Evolutionary conservation across 352 stramenopile species (phyloP).

Genomic region (Pythium angustatum): DNA sequence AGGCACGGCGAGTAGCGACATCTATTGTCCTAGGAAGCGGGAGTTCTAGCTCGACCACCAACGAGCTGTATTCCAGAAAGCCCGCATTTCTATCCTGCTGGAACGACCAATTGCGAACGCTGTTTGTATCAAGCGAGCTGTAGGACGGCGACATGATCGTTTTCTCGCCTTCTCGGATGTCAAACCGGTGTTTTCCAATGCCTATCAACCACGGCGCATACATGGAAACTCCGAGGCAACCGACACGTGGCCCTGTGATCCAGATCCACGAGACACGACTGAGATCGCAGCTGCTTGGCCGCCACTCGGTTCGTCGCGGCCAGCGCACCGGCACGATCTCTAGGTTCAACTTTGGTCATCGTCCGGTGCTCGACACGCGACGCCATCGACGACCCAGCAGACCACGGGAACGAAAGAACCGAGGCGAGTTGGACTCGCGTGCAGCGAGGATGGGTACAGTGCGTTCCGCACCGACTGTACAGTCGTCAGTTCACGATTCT

Average conservation of each 20-base stretch:
- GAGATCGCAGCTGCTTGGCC: not conserved
- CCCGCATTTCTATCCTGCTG: not conserved
- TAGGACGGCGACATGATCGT: too few species aligned
- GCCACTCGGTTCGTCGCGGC: not conserved
- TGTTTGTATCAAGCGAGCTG: too few species aligned
- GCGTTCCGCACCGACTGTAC: too few species aligned
- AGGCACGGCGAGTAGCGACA: too few species aligned
- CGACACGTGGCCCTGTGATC: not conserved
- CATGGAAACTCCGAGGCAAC: too few species aligned
- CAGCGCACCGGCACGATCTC: not conserved
- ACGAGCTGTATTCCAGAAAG: not conserved
- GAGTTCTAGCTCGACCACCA: too few species aligned
- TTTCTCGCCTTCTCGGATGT: too few species aligned
- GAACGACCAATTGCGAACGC: not conserved
- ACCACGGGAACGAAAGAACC: not conserved
- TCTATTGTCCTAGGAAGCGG: too few species aligned
- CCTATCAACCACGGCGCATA: too few species aligned
- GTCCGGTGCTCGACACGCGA: not conserved
- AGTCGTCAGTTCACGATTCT: constrained; percentile 7
- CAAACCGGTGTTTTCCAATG: too few species aligned
- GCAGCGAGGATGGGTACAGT: not conserved
- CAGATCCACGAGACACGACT: not conserved
- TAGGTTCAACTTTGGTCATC: not conserved
- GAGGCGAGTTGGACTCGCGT: not conserved
- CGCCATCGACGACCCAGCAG: not conserved